phyloP scores from a whole-genome alignment of 1,284 basidiomycete species.

The Marasmius fiardii region DNA sequence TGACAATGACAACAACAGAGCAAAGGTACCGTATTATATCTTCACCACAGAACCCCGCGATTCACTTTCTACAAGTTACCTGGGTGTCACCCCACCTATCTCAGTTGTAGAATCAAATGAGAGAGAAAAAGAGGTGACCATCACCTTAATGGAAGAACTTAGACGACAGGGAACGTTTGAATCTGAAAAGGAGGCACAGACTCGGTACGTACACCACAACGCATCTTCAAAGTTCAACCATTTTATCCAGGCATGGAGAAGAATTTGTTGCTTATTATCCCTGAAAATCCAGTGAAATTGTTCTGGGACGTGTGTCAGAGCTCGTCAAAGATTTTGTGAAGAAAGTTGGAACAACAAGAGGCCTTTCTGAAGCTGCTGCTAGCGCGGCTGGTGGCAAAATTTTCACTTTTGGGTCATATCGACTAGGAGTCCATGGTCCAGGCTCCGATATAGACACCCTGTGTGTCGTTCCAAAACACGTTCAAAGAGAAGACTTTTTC shows the following conservation, averaged over 20 bases:
- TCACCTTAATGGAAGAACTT: constrained; percentile 87
- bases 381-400: constrained; percentile 94
- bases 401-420: constrained; percentile 97
- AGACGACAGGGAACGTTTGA: constrained; percentile 88
- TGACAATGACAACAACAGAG: constrained; percentile 36
- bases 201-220: constrained; percentile 63
- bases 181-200: constrained; percentile 84
- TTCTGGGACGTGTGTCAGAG: constrained; percentile 86
- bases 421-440: constrained; percentile 94
- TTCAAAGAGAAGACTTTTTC: constrained; percentile 96
- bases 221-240: too few species aligned
- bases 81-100: constrained; percentile 90
- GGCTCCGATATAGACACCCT: constrained; percentile 99
- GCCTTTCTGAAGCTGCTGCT: constrained; percentile 86
- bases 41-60: neutral
- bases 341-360: constrained; percentile 74
- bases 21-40: constrained; percentile 27
- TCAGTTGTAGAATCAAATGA: constrained; percentile 73
- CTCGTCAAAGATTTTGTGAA: constrained; percentile 95
- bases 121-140: constrained; percentile 79
- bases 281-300: constrained; percentile 74
- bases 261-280: neutral
- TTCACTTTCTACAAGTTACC: constrained; percentile 41
- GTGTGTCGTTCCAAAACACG: constrained; percentile 95
- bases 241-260: neutral